Evolutionary conservation across 2,329 filamentous ascomycete species (phyloP).

Genomic region (Myriosclerotinia duriaeana): DNA sequence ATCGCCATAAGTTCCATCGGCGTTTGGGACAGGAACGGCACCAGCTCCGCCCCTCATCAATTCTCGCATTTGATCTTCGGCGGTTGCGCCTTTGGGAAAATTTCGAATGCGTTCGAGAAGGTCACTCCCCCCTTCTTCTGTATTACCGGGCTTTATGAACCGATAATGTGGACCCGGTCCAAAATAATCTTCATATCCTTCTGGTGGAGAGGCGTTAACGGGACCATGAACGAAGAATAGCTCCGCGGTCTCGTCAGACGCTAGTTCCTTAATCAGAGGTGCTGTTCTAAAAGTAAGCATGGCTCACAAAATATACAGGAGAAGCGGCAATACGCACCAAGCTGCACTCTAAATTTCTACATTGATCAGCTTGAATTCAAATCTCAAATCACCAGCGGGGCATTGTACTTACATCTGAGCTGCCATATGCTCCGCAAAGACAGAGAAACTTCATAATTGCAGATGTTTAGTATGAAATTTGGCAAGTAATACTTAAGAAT

Average conservation of each 20-base stretch:
- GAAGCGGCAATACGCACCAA: conserved; percentile 43
- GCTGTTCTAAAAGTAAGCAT: conserved; percentile 40
- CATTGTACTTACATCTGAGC: conserved; percentile 49
- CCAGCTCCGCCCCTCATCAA: conserved; percentile 30
- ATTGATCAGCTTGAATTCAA: conserved; percentile 25
- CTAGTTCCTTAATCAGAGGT: conserved; percentile 51
- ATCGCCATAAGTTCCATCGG: conserved; percentile 25
- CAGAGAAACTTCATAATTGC: conserved; percentile 55
- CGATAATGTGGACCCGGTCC: conserved; percentile 55
- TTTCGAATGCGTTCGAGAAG: conserved; percentile 37
- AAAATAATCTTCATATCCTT: conserved; percentile 58
- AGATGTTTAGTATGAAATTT: not conserved
- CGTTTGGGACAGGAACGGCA: conserved; percentile 25
- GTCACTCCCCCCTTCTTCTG: conserved; percentile 32
- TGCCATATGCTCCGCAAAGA: conserved; percentile 58
- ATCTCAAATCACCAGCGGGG: conserved; percentile 24
- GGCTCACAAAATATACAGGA: conserved; percentile 4
- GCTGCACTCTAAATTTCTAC: conserved; percentile 57
- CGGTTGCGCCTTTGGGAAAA: conserved; percentile 35
- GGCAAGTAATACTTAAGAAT: not conserved
- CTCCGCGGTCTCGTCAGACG: conserved; percentile 47
- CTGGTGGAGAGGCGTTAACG: conserved; percentile 50
- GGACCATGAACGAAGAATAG: conserved; percentile 55
- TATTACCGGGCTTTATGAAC: conserved; percentile 52
- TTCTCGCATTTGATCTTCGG: conserved; percentile 38